Percentiles rank a stretch among this genome's conserved stretches.
Conservation (phyloP, 2,329 filamentous ascomycete genomes). For the Tolypocladium amazonense region DNA sequence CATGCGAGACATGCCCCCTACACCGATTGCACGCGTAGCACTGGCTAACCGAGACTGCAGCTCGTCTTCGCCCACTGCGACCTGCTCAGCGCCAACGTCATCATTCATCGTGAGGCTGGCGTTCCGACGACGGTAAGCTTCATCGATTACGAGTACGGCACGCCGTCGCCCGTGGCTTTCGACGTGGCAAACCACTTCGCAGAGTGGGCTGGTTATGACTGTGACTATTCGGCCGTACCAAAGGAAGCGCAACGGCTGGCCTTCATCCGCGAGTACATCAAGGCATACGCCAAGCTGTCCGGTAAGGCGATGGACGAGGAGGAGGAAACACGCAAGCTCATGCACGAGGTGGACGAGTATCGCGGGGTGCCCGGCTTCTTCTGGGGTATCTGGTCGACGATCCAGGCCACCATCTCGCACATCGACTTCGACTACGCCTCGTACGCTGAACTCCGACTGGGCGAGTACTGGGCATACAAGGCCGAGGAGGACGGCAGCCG, state of each 20-base stretch:
- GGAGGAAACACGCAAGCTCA: conserved; percentile 57
- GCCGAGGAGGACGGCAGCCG: conserved; percentile 58
- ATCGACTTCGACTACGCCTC: conserved; percentile 95
- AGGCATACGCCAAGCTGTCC: conserved; percentile 53
- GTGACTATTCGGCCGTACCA: conserved; percentile 76
- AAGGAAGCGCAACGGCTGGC: conserved; percentile 64
- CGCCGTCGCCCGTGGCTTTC: conserved; percentile 87
- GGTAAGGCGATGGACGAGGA: conserved; percentile 37
- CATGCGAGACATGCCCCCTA: background rate
- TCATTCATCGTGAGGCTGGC: conserved; percentile 47
- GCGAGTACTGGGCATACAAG: conserved; percentile 92
- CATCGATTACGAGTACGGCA: conserved; percentile 98
- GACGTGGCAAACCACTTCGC: conserved; percentile 97
- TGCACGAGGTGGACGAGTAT: conserved; percentile 75
- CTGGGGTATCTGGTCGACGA: conserved; percentile 92
- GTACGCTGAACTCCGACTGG: conserved; percentile 77
- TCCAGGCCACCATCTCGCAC: conserved; percentile 85
- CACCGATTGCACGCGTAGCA: background rate
- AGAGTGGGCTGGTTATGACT: conserved; percentile 96
- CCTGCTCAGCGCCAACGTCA: conserved; percentile 91
- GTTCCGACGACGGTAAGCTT: conserved; percentile 48
- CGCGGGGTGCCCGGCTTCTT: conserved; percentile 82
- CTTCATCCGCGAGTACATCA: conserved; percentile 78
- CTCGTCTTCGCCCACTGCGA: conserved; percentile 94
- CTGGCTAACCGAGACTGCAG: conserved; percentile 26